Conservation (phyloP, 2,329 filamentous ascomycete species). For the Furcasterigmium furcatum region DNA sequence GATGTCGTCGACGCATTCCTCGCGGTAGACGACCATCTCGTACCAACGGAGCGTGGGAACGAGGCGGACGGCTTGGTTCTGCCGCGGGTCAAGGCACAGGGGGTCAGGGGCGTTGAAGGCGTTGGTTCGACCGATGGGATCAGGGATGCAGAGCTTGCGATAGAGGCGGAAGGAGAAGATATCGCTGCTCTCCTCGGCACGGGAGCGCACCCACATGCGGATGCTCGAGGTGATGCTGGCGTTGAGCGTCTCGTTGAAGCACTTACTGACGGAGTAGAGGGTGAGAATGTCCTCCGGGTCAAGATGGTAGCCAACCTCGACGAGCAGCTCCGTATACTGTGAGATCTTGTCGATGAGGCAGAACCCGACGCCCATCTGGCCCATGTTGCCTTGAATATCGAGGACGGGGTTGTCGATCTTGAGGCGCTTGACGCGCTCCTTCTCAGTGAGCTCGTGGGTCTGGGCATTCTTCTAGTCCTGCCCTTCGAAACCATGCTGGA, state of each 20-base stretch:
- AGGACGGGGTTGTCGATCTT: neutral
- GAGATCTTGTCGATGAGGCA: constrained; percentile 42
- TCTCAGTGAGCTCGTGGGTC: neutral
- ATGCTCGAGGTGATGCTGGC: constrained; percentile 57
- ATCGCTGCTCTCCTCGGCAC: constrained; percentile 50
- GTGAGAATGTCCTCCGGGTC: constrained; percentile 53
- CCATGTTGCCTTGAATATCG: neutral
- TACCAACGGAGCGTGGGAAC: constrained; percentile 67
- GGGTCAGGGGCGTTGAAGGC: constrained; percentile 17
- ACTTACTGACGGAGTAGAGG: constrained; percentile 61
- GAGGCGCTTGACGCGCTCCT: neutral
- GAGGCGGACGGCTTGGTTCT: constrained; percentile 32
- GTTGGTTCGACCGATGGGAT: constrained; percentile 50
- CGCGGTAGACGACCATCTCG: constrained; percentile 59
- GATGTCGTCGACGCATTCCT: constrained; percentile 58
- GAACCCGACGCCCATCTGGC: constrained; percentile 16
- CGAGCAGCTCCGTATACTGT: constrained; percentile 46
- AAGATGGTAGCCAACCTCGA: constrained; percentile 54
- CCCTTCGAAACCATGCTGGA: neutral
- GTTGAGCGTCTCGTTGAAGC: constrained; percentile 60
- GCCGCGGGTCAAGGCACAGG: neutral
- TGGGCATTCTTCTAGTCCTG: neutral
- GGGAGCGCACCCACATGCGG: constrained; percentile 46
- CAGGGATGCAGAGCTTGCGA: constrained; percentile 50
- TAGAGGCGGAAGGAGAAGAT: constrained; percentile 64